A percentile compares a stretch with the other conserved stretches of the same genome.
phyloP scores from a whole-genome alignment of 306 rosid species.

The Lupinus albus region DNA sequence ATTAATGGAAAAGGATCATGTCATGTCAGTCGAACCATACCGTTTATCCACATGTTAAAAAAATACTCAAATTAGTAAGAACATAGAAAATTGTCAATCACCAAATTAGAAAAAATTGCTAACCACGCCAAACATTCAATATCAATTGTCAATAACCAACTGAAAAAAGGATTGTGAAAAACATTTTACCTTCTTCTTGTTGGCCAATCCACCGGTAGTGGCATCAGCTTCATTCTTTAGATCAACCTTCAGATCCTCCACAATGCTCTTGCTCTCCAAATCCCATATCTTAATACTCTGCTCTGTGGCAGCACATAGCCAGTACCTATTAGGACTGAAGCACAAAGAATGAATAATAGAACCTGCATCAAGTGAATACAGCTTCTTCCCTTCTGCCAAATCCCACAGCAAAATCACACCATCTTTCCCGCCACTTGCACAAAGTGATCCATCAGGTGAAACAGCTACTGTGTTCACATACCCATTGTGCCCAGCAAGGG shows the following conservation, averaged over 20 bases:
- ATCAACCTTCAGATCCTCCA: constrained; percentile 78
- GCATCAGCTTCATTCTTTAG: constrained; percentile 70
- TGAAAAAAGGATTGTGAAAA: neutral
- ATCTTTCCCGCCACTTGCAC: constrained; percentile 87
- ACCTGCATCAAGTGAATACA: constrained; percentile 69
- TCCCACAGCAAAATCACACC: constrained; percentile 82
- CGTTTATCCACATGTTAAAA: neutral
- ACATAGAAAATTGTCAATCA: neutral
- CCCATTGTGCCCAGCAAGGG: constrained; percentile 65
- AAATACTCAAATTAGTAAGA: neutral
- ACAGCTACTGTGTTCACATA: constrained; percentile 79
- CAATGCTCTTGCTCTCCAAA: constrained; percentile 79
- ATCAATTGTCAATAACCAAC: neutral
- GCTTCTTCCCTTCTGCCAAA: constrained; percentile 76
- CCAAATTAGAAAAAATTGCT: neutral
- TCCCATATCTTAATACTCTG: constrained; percentile 86
- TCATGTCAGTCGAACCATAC: neutral
- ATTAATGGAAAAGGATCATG: neutral
- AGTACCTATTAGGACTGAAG: constrained; percentile 81
- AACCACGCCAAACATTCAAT: neutral
- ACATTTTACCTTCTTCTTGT: constrained; percentile 64
- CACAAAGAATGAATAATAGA: constrained; percentile 67
- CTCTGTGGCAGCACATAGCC: constrained; percentile 89
- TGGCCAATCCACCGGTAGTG: constrained; percentile 48
- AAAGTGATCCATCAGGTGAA: constrained; percentile 75